Base-by-base conservation (phyloP, 176 grass and related monocot species). In the Typha latifolia region DNA sequence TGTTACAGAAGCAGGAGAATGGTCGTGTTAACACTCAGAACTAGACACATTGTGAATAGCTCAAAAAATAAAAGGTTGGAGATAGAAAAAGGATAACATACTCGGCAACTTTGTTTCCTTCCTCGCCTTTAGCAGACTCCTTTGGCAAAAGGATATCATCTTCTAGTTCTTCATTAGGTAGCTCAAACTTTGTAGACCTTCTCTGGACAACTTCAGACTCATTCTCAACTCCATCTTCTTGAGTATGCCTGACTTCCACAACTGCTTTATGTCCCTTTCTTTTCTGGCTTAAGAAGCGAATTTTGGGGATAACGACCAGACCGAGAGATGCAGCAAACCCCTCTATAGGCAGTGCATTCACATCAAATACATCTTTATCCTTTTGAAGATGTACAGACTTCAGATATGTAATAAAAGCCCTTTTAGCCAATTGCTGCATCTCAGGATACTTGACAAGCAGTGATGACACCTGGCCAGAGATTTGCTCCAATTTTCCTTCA, bases 401-500 rank as follows among this genome's bases (percentile, higher is more conserved):
- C 12, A 97, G 66, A 84, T 92, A 97, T 23, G 88, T 97, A 24
- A 92, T 14, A 75, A 97, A 97, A 47, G 85, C 78, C 72, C 78
- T 91, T 79, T 92, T 91, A 47, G 82, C 93, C 70, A 91, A 67
- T 34, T 91, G 80, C 67, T 92, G 88, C 26, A 97, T 69, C 62
- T 82, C 80, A 49, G 88, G 85, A 69, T 73, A 82, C 78, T 89
- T 78, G 63, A 97, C 93, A 13, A 91, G 74, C 37, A 92, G 70
- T 15, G 93, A 86, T 18, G 88, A 72, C 74, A 97, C 74, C 31
- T 81, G 84, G 57, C 77, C 67, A 69, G 85, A 92, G 78, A 97
- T 85, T 82, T 85, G 85, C 63, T 86, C 82, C 66, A 91, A 63
- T 72, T 80, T 79, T 77, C 88, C 82, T 24, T 76, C 71, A 23